Percentiles rank a stretch among this genome's conserved stretches.
Evolutionary conservation across 371 early-diverging fungal species (phyloP).

Genomic region (Apophysomyces elegans): DNA sequence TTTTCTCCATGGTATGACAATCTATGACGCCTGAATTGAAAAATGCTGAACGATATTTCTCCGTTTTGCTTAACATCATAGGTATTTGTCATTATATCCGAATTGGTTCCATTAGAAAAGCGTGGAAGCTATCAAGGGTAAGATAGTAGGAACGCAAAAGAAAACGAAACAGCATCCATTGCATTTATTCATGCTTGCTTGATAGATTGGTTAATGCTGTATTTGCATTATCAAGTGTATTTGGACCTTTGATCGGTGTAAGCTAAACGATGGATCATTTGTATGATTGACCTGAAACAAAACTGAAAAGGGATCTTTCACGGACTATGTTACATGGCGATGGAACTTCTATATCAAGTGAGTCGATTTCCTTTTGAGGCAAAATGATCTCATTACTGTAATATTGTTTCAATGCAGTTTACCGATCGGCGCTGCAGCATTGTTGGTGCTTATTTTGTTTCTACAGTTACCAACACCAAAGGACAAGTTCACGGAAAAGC

Average conservation of each 20-base stretch:
- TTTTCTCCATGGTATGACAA: slow-evolving; percentile 15
- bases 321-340: slow-evolving; percentile 49
- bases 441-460: slow-evolving; percentile 36
- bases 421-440: slow-evolving; percentile 49
- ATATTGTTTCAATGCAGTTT: slow-evolving; percentile 28
- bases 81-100: slow-evolving; percentile 68
- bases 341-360: slow-evolving; percentile 57
- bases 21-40: no score
- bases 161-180: not conserved
- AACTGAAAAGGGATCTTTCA: slow-evolving; percentile 32
- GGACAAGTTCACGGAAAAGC: slow-evolving; percentile 35
- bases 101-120: slow-evolving; percentile 59
- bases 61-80: slow-evolving; percentile 3
- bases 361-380: not conserved
- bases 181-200: not conserved
- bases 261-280: not conserved
- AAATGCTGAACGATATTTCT: not conserved
- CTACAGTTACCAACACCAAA: slow-evolving; percentile 34
- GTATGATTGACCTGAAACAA: no score
- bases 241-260: slow-evolving; percentile 53
- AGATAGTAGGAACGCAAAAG: not conserved
- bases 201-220: slow-evolving; percentile 47
- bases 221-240: slow-evolving; percentile 51
- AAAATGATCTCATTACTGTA: not conserved
- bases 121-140: slow-evolving; percentile 64